Evolutionary conservation across 1,284 basidiomycete species (phyloP).

Genomic region (Leccinum subrobustum): DNA sequence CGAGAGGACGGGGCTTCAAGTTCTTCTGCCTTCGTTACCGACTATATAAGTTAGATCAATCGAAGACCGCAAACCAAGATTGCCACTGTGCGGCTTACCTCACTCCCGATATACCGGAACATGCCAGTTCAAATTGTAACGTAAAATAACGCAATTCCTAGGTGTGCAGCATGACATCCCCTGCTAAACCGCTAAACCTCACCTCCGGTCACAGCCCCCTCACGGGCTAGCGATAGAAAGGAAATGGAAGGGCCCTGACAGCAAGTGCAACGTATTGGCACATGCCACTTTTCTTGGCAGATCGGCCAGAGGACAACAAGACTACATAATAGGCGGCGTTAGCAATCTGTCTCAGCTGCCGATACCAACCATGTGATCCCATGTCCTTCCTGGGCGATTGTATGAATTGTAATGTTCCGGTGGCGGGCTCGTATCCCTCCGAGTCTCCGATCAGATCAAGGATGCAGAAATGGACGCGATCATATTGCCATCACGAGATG

Average conservation of each 20-base stretch:
- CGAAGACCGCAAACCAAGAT: neutral
- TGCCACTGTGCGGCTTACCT: neutral
- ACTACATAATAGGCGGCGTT: neutral
- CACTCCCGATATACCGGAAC: neutral
- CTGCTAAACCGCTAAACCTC: neutral
- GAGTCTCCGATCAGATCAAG: neutral
- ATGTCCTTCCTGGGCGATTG: neutral
- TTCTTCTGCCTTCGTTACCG: constrained; percentile 1
- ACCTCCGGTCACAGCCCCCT: neutral
- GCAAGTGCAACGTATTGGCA: neutral
- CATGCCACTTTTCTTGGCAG: neutral
- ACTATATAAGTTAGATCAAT: neutral
- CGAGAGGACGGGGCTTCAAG: neutral
- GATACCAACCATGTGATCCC: neutral
- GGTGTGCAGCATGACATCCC: too few relatives aligned
- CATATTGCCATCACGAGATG: neutral
- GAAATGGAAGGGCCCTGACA: neutral
- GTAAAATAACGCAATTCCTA: neutral
- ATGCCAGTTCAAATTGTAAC: neutral
- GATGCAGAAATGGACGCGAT: neutral
- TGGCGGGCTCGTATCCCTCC: neutral
- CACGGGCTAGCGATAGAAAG: neutral
- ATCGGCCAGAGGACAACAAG: neutral
- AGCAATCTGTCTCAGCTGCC: neutral
- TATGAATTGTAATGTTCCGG: neutral